Percentiles rank a stretch among this genome's conserved stretches.
phyloP scores from a whole-genome alignment of 1,284 basidiomycete genomes.

The Tilletia horrida region DNA sequence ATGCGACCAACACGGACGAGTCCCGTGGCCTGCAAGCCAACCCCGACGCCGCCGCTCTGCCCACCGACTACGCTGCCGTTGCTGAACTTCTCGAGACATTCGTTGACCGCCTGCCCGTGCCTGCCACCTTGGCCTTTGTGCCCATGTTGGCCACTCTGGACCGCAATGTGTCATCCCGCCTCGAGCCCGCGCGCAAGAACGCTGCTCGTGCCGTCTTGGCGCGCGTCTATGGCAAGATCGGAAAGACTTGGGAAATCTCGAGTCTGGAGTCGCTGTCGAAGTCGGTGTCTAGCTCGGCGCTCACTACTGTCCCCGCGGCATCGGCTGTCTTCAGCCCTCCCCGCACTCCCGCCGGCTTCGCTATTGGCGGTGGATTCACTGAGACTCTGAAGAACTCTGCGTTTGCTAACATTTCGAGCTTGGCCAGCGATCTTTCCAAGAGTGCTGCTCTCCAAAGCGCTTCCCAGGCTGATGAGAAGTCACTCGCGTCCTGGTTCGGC shows the following conservation, averaged over 20 bases:
- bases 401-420: constrained; percentile 25
- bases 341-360: constrained; percentile 26
- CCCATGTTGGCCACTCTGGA: constrained; percentile 82
- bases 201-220: constrained; percentile 68
- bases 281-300: constrained; percentile 29
- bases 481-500: constrained; percentile 41
- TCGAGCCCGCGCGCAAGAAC: constrained; percentile 55
- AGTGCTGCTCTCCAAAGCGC: constrained; percentile 38
- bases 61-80: constrained; percentile 74
- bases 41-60: constrained; percentile 56
- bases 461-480: constrained; percentile 29
- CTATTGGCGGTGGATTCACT: constrained; percentile 28
- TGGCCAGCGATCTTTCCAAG: constrained; percentile 33
- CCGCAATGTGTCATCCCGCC: constrained; percentile 58
- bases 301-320: constrained; percentile 28
- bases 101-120: constrained; percentile 68
- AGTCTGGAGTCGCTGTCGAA: constrained; percentile 26
- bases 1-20: constrained; percentile 58
- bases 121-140: constrained; percentile 71
- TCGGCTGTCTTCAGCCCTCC: constrained; percentile 34
- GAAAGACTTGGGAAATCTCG: constrained; percentile 66
- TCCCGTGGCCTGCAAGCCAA: constrained; percentile 36
- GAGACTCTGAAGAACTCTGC: constrained; percentile 24
- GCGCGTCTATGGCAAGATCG: constrained; percentile 68
- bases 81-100: constrained; percentile 68